These are phyloP conservation scores for Aspergillus sp. DNA, from an alignment of 2,329 filamentous ascomycete species.

Conservation along the genomic window DNA sequence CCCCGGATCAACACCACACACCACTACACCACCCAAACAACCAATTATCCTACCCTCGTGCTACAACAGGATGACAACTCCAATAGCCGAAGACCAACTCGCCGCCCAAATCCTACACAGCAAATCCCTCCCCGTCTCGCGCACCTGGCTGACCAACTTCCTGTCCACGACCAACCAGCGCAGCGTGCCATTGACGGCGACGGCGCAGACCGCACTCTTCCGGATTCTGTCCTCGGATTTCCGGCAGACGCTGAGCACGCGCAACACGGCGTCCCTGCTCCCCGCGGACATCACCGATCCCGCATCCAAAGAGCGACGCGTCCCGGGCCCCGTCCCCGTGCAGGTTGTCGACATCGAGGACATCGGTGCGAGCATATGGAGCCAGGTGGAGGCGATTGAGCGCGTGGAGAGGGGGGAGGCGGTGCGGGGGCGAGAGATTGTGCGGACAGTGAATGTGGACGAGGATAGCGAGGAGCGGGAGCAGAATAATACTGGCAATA, in stretches of 20 bases:
- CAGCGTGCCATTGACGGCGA: constrained; percentile 55
- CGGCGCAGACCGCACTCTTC: constrained; percentile 70
- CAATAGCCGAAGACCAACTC: constrained; percentile 29
- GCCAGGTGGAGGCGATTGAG: constrained; percentile 67
- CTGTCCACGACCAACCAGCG: constrained; percentile 43
- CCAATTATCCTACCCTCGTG: neutral
- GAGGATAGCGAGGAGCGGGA: constrained; percentile 34
- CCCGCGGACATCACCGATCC: constrained; percentile 51
- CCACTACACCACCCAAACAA: no score
- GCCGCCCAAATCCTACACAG: constrained; percentile 45
- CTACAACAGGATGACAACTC: constrained; percentile 6
- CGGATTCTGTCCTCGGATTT: constrained; percentile 73
- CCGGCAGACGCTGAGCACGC: constrained; percentile 49
- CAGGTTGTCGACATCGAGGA: constrained; percentile 86
- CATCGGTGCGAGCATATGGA: constrained; percentile 68
- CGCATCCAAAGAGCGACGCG: constrained; percentile 44
- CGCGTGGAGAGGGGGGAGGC: constrained; percentile 43
- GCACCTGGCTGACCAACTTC: constrained; percentile 56
- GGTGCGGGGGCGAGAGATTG: constrained; percentile 64
- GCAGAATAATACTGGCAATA: constrained; percentile 9
- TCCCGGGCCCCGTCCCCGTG: constrained; percentile 58
- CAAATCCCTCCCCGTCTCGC: constrained; percentile 48
- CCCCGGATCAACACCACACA: no score
- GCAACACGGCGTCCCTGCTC: constrained; percentile 36
- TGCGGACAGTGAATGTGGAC: constrained; percentile 56